Evolutionary conservation across 495 filamentous ascomycete genomes (phyloP).

Genomic region (Terfezia claveryi): DNA sequence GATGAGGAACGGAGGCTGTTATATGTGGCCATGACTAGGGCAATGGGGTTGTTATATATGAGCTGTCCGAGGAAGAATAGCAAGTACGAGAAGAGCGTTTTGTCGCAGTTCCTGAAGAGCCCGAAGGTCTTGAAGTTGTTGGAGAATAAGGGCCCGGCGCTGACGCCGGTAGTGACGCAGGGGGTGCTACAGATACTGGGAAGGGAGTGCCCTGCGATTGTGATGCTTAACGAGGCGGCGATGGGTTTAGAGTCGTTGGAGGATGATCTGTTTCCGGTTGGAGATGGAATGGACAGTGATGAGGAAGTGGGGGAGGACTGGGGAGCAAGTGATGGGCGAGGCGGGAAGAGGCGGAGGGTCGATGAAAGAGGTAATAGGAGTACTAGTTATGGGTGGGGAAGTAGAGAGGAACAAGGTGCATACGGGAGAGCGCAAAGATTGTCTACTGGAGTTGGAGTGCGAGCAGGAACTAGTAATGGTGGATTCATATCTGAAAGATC

Average conservation of each 20-base stretch:
- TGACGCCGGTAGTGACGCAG: slow-evolving; percentile 32
- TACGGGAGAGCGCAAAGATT: not conserved
- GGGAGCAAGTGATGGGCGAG: slow-evolving; percentile 17
- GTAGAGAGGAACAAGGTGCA: not conserved
- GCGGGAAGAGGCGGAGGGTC: slow-evolving; percentile 22
- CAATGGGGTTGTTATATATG: slow-evolving; percentile 74
- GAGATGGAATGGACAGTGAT: slow-evolving; percentile 28
- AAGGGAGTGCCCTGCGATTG: slow-evolving; percentile 29
- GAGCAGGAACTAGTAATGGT: not conserved
- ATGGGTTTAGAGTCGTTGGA: slow-evolving; percentile 26
- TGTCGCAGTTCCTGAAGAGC: slow-evolving; percentile 40
- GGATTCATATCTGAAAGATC: not conserved
- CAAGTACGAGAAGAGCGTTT: slow-evolving; percentile 32
- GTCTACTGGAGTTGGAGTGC: not conserved
- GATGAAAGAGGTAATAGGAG: not conserved
- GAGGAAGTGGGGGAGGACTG: not conserved
- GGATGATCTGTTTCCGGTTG: slow-evolving; percentile 43
- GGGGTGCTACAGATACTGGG: slow-evolving; percentile 41
- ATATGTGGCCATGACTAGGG: slow-evolving; percentile 96
- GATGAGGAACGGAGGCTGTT: slow-evolving; percentile 80
- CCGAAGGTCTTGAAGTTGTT: slow-evolving; percentile 29
- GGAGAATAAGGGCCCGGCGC: slow-evolving; percentile 33
- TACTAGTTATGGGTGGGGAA: not conserved
- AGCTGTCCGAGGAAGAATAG: slow-evolving; percentile 53
- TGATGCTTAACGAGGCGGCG: slow-evolving; percentile 27